Evolutionary conservation across 371 early-diverging fungal genomes (phyloP), one percentile per base, ranked within the genome.

Genomic region (Dichotomocladium elegans): DNA sequence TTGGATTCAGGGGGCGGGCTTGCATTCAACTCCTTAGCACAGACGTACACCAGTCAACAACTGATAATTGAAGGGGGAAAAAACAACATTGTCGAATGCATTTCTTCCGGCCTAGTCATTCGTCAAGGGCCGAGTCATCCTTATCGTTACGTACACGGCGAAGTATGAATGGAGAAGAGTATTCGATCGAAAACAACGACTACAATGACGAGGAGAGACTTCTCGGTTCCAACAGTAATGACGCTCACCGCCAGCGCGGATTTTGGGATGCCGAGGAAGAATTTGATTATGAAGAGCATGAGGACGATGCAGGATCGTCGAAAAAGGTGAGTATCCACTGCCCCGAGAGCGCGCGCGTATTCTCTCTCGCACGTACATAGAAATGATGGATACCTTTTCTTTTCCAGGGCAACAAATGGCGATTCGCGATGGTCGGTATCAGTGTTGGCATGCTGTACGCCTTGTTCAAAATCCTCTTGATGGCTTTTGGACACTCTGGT

Each of bases 401-500:
- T n/a, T n/a, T n/a, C n/a, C n/a, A n/a, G n/a, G n/a, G n/a, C n/a
- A n/a, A 26, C 37, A n/a, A 28, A 17, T 40, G 55, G 27, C 46
- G 59, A 37, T 66, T 55, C 29, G 41, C 48, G 4, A 31, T 55
- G 17, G 40, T 63, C 40, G 64, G 61, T 12, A 12, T 51, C 11
- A 42, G 60, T 7, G 55, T 69, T 21, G 70, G 70, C 3, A 28
- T 69, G 12, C 41, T 47, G 1, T 66, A 64, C 27, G n/a, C 69
- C 25, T n/a, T 66, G 21, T 60, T 66, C 28, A 66, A 55, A 41
- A 2, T 73, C 1, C 25, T 53, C 1, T 35, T 68, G 33, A 44
- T 61, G 15, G 47, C 50, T 9, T 57, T 34, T 15, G 53, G 59
- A 2, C 52, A 59, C n/a, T 17, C 25, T 41, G 42, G 22, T 11